These are phyloP conservation scores for Mycena belliarum DNA, from an alignment of 768 basidiomycete genomes.

Conservation along the genomic window DNA sequence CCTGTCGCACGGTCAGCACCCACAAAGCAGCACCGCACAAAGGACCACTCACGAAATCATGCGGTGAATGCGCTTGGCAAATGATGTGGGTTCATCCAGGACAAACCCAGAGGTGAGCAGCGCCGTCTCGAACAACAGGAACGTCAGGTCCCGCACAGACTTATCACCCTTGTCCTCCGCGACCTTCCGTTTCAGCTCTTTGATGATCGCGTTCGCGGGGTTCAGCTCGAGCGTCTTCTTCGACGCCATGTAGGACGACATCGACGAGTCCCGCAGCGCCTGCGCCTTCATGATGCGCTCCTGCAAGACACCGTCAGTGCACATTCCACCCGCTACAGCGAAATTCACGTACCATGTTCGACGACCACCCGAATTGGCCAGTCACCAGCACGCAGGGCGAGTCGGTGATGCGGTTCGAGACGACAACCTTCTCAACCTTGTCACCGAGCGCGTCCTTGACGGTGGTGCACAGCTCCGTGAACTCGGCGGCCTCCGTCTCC, in stretches of 20 bases:
- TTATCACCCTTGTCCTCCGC: slow-evolving; percentile 98
- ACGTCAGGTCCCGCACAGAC: slow-evolving; percentile 95
- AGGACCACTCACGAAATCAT: slow-evolving; percentile 76
- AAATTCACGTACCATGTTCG: slow-evolving; percentile 79
- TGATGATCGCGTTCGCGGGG: slow-evolving; percentile 88
- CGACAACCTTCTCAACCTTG: slow-evolving; percentile 98
- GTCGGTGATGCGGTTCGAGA: slow-evolving; percentile 97
- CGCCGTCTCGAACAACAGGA: slow-evolving; percentile 95
- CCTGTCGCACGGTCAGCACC: slow-evolving; percentile 30
- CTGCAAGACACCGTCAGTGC: slow-evolving; percentile 31
- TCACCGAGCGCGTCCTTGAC: slow-evolving; percentile 99
- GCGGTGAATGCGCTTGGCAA: slow-evolving; percentile 94
- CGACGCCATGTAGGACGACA: slow-evolving; percentile 99
- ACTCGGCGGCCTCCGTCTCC: slow-evolving; percentile 83
- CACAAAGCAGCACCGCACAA: not conserved
- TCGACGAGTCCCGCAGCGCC: slow-evolving; percentile 92
- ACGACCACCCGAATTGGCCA: slow-evolving; percentile 99
- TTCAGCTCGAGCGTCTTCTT: slow-evolving; percentile 99
- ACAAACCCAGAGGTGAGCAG: slow-evolving; percentile 95
- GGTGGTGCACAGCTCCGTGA: slow-evolving; percentile 84
- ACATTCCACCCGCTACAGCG: not conserved
- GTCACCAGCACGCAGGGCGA: slow-evolving; percentile 97
- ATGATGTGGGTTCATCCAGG: slow-evolving; percentile 92
- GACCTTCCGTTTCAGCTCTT: slow-evolving; percentile 94
- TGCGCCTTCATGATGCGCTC: slow-evolving; percentile 99